These are phyloP conservation scores for Quercus parvula DNA, from an alignment of 306 rosid genomes.

Conservation along the genomic window DNA sequence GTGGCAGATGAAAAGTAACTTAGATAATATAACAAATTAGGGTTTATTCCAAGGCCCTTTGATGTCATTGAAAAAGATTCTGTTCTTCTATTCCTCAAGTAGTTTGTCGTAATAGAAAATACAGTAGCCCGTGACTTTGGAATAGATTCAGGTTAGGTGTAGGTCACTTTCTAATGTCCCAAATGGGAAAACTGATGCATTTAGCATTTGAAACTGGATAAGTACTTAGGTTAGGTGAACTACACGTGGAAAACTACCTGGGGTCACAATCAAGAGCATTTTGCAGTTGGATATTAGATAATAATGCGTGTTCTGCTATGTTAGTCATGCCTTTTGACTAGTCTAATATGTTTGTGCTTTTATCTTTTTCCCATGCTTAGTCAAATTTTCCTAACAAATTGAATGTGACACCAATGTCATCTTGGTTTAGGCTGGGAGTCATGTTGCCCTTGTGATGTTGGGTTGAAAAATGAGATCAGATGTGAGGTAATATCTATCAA, in stretches of 20 bases:
- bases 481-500: neutral
- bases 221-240: slow-evolving; percentile 36
- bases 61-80: neutral
- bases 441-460: neutral
- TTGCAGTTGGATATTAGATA: slow-evolving; percentile 3
- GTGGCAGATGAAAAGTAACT: neutral
- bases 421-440: neutral
- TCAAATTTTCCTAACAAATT: slow-evolving; percentile 15
- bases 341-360: slow-evolving; percentile 2
- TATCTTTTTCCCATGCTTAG: neutral
- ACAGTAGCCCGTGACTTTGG: neutral
- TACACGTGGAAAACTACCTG: slow-evolving; percentile 44
- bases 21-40: neutral
- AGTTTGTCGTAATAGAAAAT: neutral
- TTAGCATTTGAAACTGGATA: slow-evolving; percentile 25
- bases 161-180: slow-evolving; percentile 21
- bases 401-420: slow-evolving; percentile 13
- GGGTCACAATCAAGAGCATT: slow-evolving; percentile 33
- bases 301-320: neutral
- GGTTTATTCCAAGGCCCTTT: neutral
- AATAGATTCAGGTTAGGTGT: slow-evolving; percentile 24
- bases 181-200: slow-evolving; percentile 11
- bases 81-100: neutral
- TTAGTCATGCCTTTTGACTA: slow-evolving; percentile 22
- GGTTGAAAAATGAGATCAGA: neutral